Evolutionary conservation across 371 early-diverging fungal genomes (phyloP).

Genomic region (Mortierella sp.): DNA sequence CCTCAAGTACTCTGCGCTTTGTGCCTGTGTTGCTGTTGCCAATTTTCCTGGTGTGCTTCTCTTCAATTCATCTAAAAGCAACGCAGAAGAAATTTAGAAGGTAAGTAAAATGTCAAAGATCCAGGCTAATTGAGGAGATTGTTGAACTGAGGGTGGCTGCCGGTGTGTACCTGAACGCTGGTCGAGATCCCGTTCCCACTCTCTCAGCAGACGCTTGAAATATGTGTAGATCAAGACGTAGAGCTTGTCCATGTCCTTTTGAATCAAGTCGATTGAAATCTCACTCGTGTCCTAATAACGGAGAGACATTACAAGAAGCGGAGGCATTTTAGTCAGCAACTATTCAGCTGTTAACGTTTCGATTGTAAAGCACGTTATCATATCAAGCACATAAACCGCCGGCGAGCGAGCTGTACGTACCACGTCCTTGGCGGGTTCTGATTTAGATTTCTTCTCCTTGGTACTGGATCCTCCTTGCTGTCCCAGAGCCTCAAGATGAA

Average conservation of each 20-base stretch:
- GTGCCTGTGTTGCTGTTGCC: constrained; percentile 85
- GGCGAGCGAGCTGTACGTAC: constrained; percentile 14
- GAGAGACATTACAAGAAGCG: not conserved
- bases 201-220: constrained; percentile 84
- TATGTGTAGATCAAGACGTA: constrained; percentile 87
- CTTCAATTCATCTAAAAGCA: constrained; percentile 72
- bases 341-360: not conserved
- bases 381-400: not conserved
- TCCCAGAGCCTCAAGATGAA: constrained; percentile 82
- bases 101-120: not conserved
- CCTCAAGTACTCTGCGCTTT: constrained; percentile 90
- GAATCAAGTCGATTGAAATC: constrained; percentile 76
- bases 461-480: constrained; percentile 61
- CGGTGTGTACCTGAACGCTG: constrained; percentile 72
- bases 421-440: constrained; percentile 32
- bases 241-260: constrained; percentile 82
- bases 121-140: not conserved
- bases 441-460: constrained; percentile 63
- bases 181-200: constrained; percentile 92
- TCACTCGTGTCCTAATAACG: constrained; percentile 67
- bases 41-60: constrained; percentile 83
- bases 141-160: not conserved
- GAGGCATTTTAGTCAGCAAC: constrained; percentile 31
- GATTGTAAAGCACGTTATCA: not conserved
- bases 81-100: not conserved